Conservation (phyloP, 371 early-diverging fungal species). For the Apophysomyces ossiformis region DNA sequence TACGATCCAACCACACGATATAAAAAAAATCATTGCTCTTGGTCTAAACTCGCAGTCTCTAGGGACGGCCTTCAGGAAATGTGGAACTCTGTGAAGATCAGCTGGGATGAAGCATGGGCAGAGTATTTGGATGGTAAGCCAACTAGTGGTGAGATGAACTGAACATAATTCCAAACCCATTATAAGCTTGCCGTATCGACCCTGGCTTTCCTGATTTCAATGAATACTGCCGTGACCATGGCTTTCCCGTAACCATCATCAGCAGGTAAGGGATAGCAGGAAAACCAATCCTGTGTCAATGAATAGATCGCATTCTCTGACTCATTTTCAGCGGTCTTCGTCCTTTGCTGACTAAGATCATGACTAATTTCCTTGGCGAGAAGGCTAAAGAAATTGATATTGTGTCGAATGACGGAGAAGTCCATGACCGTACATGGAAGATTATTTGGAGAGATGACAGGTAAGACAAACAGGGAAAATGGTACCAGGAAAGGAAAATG, state of each 20-base stretch:
- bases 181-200: slow-evolving; percentile 45
- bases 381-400: slow-evolving; percentile 51
- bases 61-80: slow-evolving; percentile 54
- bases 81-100: slow-evolving; percentile 64
- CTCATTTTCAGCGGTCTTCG: slow-evolving; percentile 45
- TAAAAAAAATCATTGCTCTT: slow-evolving; percentile 1
- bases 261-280: slow-evolving; percentile 42
- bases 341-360: slow-evolving; percentile 49
- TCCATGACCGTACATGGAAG: slow-evolving; percentile 55
- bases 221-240: slow-evolving; percentile 47
- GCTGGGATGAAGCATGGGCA: slow-evolving; percentile 63
- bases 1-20: neutral
- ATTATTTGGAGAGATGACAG: slow-evolving; percentile 63
- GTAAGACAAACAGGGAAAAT: slow-evolving; percentile 22
- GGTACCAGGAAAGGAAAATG: neutral
- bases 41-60: neutral
- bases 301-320: neutral
- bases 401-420: slow-evolving; percentile 50
- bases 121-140: slow-evolving; percentile 54
- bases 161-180: neutral
- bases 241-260: slow-evolving; percentile 58
- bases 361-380: slow-evolving; percentile 50
- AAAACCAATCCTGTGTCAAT: neutral
- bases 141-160: neutral
- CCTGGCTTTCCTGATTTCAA: slow-evolving; percentile 57